These are phyloP conservation scores for Diaporthe vexans DNA, from an alignment of 2,329 filamentous ascomycete species.

Conservation along the genomic window DNA sequence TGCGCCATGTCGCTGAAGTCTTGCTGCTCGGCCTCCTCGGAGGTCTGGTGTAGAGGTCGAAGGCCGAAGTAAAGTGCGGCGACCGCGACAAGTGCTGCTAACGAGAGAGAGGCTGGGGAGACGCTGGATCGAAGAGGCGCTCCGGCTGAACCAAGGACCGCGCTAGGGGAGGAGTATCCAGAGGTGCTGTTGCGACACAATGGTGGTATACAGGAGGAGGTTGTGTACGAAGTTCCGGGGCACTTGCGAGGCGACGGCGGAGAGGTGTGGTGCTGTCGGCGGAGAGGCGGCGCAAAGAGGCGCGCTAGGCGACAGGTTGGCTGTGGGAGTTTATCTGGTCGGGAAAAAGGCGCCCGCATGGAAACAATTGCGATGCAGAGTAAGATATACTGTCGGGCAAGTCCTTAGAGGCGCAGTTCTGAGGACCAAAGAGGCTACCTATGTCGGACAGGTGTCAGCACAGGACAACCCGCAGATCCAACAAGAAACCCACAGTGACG, in stretches of 20 bases:
- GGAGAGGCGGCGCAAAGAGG: slow-evolving; percentile 23
- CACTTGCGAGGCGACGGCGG: not conserved
- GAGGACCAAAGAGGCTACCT: slow-evolving; percentile 23
- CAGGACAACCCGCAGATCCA: not conserved
- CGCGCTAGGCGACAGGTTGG: slow-evolving; percentile 16
- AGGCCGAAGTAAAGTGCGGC: slow-evolving; percentile 26
- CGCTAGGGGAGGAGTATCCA: not conserved
- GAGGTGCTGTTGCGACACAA: not conserved
- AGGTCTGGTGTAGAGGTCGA: not conserved
- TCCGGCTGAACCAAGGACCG: not conserved
- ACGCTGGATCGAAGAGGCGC: slow-evolving; percentile 37
- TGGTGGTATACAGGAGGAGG: not conserved
- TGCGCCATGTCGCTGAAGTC: slow-evolving; percentile 34
- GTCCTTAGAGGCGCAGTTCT: slow-evolving; percentile 22
- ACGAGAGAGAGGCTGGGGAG: slow-evolving; percentile 22
- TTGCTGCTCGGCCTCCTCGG: slow-evolving; percentile 31
- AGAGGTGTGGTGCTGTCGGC: slow-evolving; percentile 1
- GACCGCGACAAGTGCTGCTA: slow-evolving; percentile 29
- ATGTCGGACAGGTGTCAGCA: slow-evolving; percentile 38
- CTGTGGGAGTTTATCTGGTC: slow-evolving; percentile 28
- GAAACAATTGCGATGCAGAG: slow-evolving; percentile 7
- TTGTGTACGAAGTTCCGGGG: not conserved
- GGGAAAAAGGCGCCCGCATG: slow-evolving; percentile 36
- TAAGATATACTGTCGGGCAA: slow-evolving; percentile 15
- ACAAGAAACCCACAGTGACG: slow-evolving; percentile 7